These are phyloP conservation scores for Cyclocybe aegerita DNA, from an alignment of 768 basidiomycete genomes.

Conservation along the genomic window DNA sequence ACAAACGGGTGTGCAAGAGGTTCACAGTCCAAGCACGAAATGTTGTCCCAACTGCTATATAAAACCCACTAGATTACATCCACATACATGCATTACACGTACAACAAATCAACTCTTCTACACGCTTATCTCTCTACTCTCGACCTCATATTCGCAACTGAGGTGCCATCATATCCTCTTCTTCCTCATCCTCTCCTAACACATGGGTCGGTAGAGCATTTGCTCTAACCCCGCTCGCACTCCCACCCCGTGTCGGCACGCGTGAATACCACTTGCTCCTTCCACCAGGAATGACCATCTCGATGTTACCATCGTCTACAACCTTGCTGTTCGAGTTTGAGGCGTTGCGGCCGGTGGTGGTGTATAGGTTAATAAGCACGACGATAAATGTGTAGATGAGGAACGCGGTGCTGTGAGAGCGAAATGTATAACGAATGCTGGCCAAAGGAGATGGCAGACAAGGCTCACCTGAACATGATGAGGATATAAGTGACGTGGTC, in stretches of 20 bases:
- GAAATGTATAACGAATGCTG: background rate
- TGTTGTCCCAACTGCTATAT: too few relatives aligned
- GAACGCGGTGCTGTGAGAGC: constrained; percentile 61
- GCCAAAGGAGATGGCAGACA: background rate
- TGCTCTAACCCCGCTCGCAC: constrained; percentile 3
- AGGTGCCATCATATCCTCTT: constrained; percentile 26
- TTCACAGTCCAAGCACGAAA: too few relatives aligned
- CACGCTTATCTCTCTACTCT: background rate
- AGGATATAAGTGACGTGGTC: constrained; percentile 91
- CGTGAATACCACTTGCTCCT: constrained; percentile 65
- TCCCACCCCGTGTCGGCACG: constrained; percentile 37
- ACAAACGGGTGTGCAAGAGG: too few relatives aligned
- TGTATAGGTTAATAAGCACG: constrained; percentile 68
- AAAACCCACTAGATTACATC: too few relatives aligned
- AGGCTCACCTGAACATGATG: constrained; percentile 72
- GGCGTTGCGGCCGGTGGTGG: constrained; percentile 60
- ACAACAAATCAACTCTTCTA: too few relatives aligned
- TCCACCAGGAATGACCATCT: constrained; percentile 23
- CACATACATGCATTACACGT: too few relatives aligned
- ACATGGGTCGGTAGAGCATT: constrained; percentile 33
- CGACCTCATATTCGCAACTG: constrained; percentile 4
- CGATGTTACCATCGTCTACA: constrained; percentile 22
- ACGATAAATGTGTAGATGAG: constrained; percentile 73
- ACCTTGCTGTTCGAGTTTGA: constrained; percentile 13
- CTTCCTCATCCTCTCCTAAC: constrained; percentile 53